Evolutionary conservation across 2,329 filamentous ascomycete genomes (phyloP).

Genomic region (Aspergillus novoparasiticus): DNA sequence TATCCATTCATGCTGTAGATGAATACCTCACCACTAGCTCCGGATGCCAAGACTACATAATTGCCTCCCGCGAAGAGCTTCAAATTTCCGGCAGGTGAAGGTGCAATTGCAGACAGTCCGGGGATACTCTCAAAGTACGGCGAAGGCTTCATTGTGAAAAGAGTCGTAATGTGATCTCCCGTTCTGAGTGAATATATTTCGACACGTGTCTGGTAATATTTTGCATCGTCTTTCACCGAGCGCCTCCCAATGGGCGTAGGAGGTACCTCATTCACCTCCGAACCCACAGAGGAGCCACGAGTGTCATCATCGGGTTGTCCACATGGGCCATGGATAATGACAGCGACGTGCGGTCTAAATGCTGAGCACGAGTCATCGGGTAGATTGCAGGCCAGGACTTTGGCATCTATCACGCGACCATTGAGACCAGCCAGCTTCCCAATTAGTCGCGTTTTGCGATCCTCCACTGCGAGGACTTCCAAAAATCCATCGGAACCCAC

Average conservation of each 20-base stretch:
- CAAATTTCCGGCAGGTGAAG: conserved; percentile 71
- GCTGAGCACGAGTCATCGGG: conserved; percentile 55
- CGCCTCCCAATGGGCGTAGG: conserved; percentile 30
- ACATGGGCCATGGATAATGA: conserved; percentile 78
- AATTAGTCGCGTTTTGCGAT: conserved; percentile 69
- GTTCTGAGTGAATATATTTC: conserved; percentile 84
- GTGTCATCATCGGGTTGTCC: conserved; percentile 51
- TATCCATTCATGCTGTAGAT: conserved; percentile 63
- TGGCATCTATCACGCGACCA: conserved; percentile 79
- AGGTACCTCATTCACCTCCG: conserved; percentile 39
- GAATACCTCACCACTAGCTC: conserved; percentile 83
- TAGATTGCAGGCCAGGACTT: conserved; percentile 73
- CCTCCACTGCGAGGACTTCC: conserved; percentile 73
- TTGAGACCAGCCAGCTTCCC: conserved; percentile 74
- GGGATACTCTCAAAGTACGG: conserved; percentile 58
- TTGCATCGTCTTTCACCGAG: conserved; percentile 30
- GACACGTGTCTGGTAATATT: conserved; percentile 77
- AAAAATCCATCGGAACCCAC: conserved; percentile 80
- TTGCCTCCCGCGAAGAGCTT: conserved; percentile 72
- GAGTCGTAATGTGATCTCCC: conserved; percentile 69
- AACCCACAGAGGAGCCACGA: conserved; percentile 34
- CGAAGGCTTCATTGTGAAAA: conserved; percentile 71
- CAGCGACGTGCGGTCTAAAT: conserved; percentile 72
- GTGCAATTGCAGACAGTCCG: conserved; percentile 68
- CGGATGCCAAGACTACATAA: conserved; percentile 75